Percentiles rank a stretch among this genome's conserved stretches.
phyloP scores from a whole-genome alignment of 805 yeast genomes.

The Kodamaea restingae region DNA sequence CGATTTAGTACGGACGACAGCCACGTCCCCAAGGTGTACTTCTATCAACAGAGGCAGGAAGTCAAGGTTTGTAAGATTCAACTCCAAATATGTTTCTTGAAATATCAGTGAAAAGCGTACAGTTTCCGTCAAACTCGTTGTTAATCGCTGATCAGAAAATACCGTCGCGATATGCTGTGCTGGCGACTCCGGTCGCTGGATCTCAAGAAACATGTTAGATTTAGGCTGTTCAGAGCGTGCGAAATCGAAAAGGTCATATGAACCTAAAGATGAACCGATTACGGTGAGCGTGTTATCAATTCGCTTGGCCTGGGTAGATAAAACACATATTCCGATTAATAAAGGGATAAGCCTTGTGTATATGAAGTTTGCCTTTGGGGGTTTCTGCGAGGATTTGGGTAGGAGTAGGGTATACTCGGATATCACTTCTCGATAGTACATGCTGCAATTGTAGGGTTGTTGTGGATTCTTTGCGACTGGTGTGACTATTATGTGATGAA shows the following conservation, averaged over 20 bases:
- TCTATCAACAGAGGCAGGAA: slow-evolving; percentile 6
- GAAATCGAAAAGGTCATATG: neutral
- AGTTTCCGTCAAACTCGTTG: slow-evolving; percentile 1
- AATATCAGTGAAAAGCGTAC: slow-evolving; percentile 5
- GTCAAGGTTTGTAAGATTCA: slow-evolving; percentile 6
- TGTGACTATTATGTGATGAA: no score
- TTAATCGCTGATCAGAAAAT: slow-evolving; percentile 2
- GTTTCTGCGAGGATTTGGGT: neutral
- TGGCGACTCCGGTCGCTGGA: slow-evolving; percentile 4
- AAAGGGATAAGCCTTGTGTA: neutral
- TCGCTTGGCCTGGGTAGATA: neutral
- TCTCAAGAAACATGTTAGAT: neutral
- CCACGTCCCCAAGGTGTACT: slow-evolving; percentile 4
- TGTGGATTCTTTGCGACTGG: no score
- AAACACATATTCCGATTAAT: neutral
- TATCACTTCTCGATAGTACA: neutral
- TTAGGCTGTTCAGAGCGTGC: neutral
- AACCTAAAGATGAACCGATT: neutral
- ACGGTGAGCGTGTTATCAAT: neutral
- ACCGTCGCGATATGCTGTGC: neutral
- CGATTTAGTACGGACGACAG: slow-evolving; percentile 4
- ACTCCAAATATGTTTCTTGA: slow-evolving; percentile 6
- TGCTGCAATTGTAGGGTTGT: no score
- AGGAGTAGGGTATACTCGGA: neutral
- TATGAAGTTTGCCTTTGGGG: neutral